phyloP scores from a whole-genome alignment of 2,329 filamentous ascomycete genomes.

The Clonostachys sp. region DNA sequence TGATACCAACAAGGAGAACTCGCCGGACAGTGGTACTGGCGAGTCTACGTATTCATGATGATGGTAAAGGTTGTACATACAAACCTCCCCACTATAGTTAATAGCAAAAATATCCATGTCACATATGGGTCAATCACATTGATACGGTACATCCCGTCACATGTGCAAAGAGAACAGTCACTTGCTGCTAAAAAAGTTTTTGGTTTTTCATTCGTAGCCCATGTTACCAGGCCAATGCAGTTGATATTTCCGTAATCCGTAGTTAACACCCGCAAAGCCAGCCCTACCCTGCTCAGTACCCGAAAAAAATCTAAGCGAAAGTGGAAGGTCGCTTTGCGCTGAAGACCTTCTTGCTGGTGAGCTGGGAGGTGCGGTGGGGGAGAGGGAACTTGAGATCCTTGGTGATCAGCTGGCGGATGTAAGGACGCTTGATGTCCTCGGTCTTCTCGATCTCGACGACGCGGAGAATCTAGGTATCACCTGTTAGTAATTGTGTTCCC shows the following conservation, averaged over 20 bases:
- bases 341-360: slow-evolving; percentile 85
- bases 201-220: slow-evolving; percentile 39
- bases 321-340: slow-evolving; percentile 89
- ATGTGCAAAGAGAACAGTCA: no score
- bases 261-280: slow-evolving; percentile 57
- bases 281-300: slow-evolving; percentile 43
- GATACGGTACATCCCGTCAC: background rate
- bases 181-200: slow-evolving; percentile 11
- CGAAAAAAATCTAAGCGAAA: slow-evolving; percentile 79
- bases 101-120: background rate
- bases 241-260: slow-evolving; percentile 56
- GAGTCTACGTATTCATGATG: background rate
- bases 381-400: slow-evolving; percentile 98
- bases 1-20: slow-evolving; percentile 28
- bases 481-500: background rate
- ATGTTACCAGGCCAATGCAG: slow-evolving; percentile 50
- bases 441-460: slow-evolving; percentile 95
- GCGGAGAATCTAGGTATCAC: slow-evolving; percentile 75
- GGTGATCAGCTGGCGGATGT: slow-evolving; percentile 97
- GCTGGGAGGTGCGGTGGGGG: slow-evolving; percentile 88
- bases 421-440: slow-evolving; percentile 93
- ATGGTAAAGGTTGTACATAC: no score
- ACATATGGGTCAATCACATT: background rate
- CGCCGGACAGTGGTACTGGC: slow-evolving; percentile 14
- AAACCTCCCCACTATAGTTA: background rate